Conservation (phyloP, 1,139 yeast species). For the Diutina rugosa region DNA sequence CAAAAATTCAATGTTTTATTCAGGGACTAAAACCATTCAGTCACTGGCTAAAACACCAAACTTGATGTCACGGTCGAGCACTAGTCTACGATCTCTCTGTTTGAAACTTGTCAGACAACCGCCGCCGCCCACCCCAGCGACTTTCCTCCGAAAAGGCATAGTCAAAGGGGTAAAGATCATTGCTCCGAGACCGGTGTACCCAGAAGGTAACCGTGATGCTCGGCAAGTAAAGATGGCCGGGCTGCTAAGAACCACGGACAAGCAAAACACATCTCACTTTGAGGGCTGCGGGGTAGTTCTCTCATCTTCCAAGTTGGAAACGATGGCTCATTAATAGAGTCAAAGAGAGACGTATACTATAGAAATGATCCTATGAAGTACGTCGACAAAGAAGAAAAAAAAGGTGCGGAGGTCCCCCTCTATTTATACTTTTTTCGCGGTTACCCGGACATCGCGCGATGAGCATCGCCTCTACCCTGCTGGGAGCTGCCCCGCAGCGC, state of each 20-base stretch:
- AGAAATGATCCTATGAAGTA: constrained; percentile 99
- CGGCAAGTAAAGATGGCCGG: constrained; percentile 59
- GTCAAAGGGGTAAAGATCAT: constrained; percentile 93
- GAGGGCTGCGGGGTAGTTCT: constrained; percentile 94
- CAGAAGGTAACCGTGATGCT: not conserved
- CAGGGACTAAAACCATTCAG: not conserved
- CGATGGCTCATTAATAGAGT: constrained; percentile 99
- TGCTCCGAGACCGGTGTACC: constrained; percentile 53
- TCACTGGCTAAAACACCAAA: not conserved
- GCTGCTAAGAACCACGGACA: constrained; percentile 75
- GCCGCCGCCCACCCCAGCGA: constrained; percentile 86
- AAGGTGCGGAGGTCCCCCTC: not conserved
- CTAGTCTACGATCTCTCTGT: not conserved
- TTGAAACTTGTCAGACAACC: constrained; percentile 97
- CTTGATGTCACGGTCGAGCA: not conserved
- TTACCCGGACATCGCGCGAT: not conserved
- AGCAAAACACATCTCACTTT: constrained; percentile 57
- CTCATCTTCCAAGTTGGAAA: constrained; percentile 99
- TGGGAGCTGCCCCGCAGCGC: not conserved
- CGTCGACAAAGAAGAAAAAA: constrained; percentile 55
- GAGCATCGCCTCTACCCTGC: not conserved
- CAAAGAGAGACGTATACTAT: constrained; percentile 99
- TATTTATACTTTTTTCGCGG: not conserved
- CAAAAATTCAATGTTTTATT: not conserved
- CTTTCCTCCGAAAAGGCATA: constrained; percentile 86